Evolutionary conservation across 768 basidiomycete genomes (phyloP).

Genomic region (Neoboletus brunneissimus): DNA sequence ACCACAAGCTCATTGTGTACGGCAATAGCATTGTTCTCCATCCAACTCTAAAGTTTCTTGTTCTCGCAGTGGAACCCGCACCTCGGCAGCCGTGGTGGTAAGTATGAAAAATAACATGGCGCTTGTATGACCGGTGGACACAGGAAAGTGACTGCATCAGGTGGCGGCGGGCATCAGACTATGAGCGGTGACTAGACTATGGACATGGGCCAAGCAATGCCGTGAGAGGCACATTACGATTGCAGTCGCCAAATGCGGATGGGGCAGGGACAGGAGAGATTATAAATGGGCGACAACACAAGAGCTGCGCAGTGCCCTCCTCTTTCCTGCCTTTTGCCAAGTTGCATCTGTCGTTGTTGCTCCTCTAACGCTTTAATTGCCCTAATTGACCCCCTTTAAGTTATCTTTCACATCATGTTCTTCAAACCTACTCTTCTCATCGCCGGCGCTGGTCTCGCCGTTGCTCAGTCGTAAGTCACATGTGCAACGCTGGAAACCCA

Average conservation of each 20-base stretch:
- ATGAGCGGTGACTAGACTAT: neutral
- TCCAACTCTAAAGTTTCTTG: neutral
- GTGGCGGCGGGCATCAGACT: neutral
- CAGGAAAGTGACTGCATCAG: neutral
- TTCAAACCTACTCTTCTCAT: slow-evolving; percentile 25
- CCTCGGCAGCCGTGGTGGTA: neutral
- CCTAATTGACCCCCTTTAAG: neutral
- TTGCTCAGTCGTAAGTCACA: slow-evolving; percentile 44
- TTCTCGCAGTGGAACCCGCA: neutral
- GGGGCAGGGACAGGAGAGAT: neutral
- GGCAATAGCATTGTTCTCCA: neutral
- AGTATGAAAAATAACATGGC: neutral
- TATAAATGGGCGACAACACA: slow-evolving; percentile 16
- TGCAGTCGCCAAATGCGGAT: neutral
- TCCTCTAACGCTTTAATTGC: neutral
- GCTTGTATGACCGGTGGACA: neutral
- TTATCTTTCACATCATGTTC: slow-evolving; percentile 24
- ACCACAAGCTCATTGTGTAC: neutral
- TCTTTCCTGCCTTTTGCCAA: neutral
- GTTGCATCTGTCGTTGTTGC: neutral
- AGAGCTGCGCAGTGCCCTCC: slow-evolving; percentile 9
- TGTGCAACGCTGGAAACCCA: neutral
- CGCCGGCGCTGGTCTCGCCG: slow-evolving; percentile 34
- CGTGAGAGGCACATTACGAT: neutral
- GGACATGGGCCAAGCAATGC: neutral